phyloP scores from a whole-genome alignment of 2,329 filamentous ascomycete genomes.

The Taxawa tesnikishii region DNA sequence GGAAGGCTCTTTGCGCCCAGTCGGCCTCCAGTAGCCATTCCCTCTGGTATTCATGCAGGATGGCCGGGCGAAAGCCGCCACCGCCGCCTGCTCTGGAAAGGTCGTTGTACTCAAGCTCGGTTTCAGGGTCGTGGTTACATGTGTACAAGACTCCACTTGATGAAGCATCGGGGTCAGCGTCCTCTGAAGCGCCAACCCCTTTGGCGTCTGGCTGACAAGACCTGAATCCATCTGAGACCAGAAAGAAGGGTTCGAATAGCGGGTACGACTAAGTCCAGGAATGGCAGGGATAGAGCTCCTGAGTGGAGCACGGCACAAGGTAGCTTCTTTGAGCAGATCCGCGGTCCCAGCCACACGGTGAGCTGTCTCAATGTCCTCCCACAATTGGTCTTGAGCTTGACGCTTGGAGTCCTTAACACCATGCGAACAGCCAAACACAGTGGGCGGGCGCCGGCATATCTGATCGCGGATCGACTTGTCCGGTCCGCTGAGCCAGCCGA shows the following conservation, averaged over 20 bases:
- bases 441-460: conserved; percentile 28
- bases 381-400: conserved; percentile 23
- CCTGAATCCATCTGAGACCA: conserved; percentile 5
- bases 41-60: conserved; percentile 39
- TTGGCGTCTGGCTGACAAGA: too few relatives aligned
- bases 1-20: conserved; percentile 56
- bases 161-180: too few relatives aligned
- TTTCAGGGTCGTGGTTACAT: background rate
- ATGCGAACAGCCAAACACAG: conserved; percentile 34
- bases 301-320: conserved; percentile 17
- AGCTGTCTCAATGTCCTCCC: conserved; percentile 15
- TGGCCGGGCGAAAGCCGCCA: conserved; percentile 3
- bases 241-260: conserved; percentile 1
- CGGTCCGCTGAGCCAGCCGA: conserved; percentile 55
- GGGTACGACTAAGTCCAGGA: conserved; percentile 1
- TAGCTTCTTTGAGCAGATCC: conserved; percentile 15
- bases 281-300: conserved; percentile 1
- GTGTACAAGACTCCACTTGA: conserved; percentile 4
- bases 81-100: too few relatives aligned
- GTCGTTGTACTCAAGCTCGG: too few relatives aligned
- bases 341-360: conserved; percentile 12
- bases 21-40: conserved; percentile 57
- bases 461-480: conserved; percentile 40
- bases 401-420: conserved; percentile 23
- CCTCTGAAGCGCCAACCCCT: too few relatives aligned